Base-by-base conservation (phyloP, 129 eudicot species). In the Apium graveolens region DNA sequence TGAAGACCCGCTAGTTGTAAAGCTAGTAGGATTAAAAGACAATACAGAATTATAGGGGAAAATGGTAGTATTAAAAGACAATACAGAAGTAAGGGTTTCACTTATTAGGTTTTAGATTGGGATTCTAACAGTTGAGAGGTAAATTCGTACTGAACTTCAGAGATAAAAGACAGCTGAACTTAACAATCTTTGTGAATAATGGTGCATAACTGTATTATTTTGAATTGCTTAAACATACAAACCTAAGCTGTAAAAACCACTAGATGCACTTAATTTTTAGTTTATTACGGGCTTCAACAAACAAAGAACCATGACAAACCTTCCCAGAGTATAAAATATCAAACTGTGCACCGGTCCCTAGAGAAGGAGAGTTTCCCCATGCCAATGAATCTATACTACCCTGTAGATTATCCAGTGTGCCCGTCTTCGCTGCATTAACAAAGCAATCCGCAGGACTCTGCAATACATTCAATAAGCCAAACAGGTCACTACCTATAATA, bases 361-460 rank as follows among this genome's bases (percentile, higher is more conserved):
- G 76, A 27, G 92, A 81, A 0, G 98, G 98, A 76, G 86, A 80
- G 68, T 88, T 88, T 70, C 98, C 98, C 98, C 98, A 95, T 5
- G 96, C 78, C 77, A 95, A 83, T 2, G 97, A 88, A 70, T 95
- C 98, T 3, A 95, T 62, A 55, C 85, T 85, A 21, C 98, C 98
- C 85, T 91, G 90, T 27, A 95, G 96, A 77, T 83, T 78, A 80
- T 95, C 98, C 1, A 68, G 62, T 12, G 78, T 84, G 79, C 84
- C 94, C 27, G 51, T 75, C 86, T 91, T 95, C 17, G 94, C 96
- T 72, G 98, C 96, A 75, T 86, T 91, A 46, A 88, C 83, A 75
- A 95, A 88, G 87, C 86, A 85, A 84, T 88, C 94, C 57, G 91
- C 90, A 21, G 97, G 94, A 87, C 84, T 91, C 98, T 95, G 92